Base-by-base conservation (phyloP, 805 yeast species). In the Metschnikowia rubicola region DNA sequence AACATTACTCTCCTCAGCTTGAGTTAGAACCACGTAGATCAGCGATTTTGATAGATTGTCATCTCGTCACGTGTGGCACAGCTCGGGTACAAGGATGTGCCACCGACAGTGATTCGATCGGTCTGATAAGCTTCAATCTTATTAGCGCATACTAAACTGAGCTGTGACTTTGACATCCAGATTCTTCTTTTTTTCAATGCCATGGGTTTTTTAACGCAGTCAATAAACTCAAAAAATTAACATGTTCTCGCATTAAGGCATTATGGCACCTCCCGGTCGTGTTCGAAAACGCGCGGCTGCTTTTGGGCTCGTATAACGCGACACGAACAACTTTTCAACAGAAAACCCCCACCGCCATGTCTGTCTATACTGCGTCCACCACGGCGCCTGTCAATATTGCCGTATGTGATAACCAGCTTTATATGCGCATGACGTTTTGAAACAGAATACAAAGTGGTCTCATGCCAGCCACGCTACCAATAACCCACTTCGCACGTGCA, bases 351-450 rank as follows among this genome's bases (percentile, higher is more conserved):
- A 47, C 43, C 40, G 39, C 11, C 30, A 80, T 80, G 84, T 50
- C 75, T 9, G 70, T 86, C 34, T 79, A 79, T 66, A 67, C 80
- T 39, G 94, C 96, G 9, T 82, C 96, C 4, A 83, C 87, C 41
- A 89, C 97, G 37, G 98, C 99, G 3, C 99, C 99, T 12, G 99
- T 92, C 44, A 92, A 92, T 67, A 92, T 92, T 67, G 99, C 99
- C 37, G 88, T 83, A 77, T 53, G 87, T 78, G n/a, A 21, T 5
- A 21, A 21, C 7, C 26, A 21, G 26, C 26, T 21, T 21, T 21
- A 21, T 21, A 21, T 21, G 26, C 7, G 26, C 5, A 4, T 21
- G 7, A 21, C 5, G 29, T 28, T 4, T 12, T 31, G 33, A 31
- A 11, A 11, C 33, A n/a, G 6, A n/a, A 6, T 31, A 31, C n/a